phyloP scores from a whole-genome alignment of 2,329 filamentous ascomycete genomes.

The Colletotrichum musicola region DNA sequence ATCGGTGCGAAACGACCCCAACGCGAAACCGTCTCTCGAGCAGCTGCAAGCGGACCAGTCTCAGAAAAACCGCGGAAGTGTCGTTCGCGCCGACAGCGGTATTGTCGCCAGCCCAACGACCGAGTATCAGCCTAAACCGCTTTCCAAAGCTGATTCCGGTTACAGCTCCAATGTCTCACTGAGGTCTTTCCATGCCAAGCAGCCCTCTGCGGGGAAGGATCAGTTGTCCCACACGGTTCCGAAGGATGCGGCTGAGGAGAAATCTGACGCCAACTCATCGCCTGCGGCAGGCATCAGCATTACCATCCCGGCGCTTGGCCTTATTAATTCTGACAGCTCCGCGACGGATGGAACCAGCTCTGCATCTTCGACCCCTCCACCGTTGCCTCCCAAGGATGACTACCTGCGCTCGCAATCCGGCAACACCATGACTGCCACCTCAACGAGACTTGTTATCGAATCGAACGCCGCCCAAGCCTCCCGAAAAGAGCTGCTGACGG shows the following conservation, averaged over 20 bases:
- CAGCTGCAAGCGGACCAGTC: constrained; percentile 39
- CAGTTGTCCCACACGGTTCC: neutral
- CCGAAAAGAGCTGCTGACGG: constrained; percentile 41
- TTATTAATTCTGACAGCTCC: constrained; percentile 1
- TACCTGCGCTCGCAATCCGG: constrained; percentile 11
- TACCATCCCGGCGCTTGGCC: constrained; percentile 10
- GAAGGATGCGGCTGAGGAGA: constrained; percentile 31
- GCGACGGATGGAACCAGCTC: constrained; percentile 38
- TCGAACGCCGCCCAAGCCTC: constrained; percentile 26
- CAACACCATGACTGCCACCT: constrained; percentile 16
- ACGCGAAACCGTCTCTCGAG: constrained; percentile 53
- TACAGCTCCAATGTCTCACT: constrained; percentile 72
- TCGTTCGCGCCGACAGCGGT: constrained; percentile 62
- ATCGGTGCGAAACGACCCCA: constrained; percentile 57
- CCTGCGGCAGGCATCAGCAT: constrained; percentile 23
- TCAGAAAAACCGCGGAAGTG: constrained; percentile 41
- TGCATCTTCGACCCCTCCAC: constrained; percentile 46
- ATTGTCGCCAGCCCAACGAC: constrained; percentile 61
- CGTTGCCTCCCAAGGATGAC: constrained; percentile 52
- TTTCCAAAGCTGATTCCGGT: constrained; percentile 71
- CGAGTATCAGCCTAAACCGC: constrained; percentile 53
- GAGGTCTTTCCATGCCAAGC: constrained; percentile 61
- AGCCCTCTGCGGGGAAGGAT: constrained; percentile 31
- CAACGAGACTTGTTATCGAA: constrained; percentile 33
- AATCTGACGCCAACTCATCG: constrained; percentile 22